Base-by-base conservation (phyloP, 2,329 filamentous ascomycete species). In the Cladosporium austrohemisphaericum region DNA sequence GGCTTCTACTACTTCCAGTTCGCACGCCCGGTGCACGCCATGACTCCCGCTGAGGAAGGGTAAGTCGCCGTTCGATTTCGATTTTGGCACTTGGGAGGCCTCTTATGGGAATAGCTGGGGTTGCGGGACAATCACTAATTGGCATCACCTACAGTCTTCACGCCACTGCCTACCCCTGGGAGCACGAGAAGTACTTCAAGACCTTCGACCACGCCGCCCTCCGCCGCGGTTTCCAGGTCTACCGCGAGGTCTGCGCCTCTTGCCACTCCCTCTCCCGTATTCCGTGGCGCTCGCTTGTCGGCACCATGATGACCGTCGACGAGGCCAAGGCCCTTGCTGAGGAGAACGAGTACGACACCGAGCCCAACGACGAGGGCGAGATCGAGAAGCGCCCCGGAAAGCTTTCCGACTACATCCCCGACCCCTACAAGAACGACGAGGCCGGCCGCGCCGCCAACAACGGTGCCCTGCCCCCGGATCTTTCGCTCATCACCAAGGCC, bases 311-410 rank as follows among this genome's bases (percentile, higher is more conserved):
- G 80, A 98, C 93, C 52, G 89, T 95, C 68, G 91, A 97, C 66
- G 93, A 98, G 79, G 93, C 89, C 78, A 98, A 97, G 83, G 88
- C 81, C 38, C 78, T 97, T 71, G 93, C 93, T 62, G 93, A 98
- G 75, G 91, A 95, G 80, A 88, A 95, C 76, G 93, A 98, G 76
- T 98, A 96, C 78, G 92, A 96, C 68, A 88, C 83, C 66, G 93
- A 98, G 78, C 93, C 93, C 69, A 95, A 98, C 75, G 89, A 97
- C 68, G 80, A 96, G 79, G 93, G 93, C 62, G 89, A 96, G 63
- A 96, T 97, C 69, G 88, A 95, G 79, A 95, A 97, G 84, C 90
- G 93, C 63, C 88, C 92, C 59, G 93, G 93, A 78, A 98, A 98
- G 80, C 84, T 98, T 46, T 95, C 93, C 65, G 93, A 98, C 74